These are phyloP conservation scores for Pyrenochaeta sp. DNA, from an alignment of 2,329 filamentous ascomycete genomes.

Conservation along the genomic window DNA sequence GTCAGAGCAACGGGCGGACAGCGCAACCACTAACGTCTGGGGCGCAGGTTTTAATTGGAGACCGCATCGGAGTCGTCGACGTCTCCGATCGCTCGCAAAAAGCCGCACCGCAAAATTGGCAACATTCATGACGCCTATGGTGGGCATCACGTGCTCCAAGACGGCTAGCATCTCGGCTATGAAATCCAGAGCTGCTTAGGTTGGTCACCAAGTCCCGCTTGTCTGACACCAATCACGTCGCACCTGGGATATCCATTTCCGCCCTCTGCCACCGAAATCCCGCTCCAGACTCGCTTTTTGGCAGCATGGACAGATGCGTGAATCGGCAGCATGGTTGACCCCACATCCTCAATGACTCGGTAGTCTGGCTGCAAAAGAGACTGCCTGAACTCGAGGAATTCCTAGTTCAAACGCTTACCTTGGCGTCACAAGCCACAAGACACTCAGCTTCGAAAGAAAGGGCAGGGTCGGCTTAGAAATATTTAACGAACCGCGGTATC, in stretches of 20 bases:
- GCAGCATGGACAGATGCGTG: slow-evolving; percentile 8
- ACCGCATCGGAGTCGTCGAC: slow-evolving; percentile 28
- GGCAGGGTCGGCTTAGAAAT: slow-evolving; percentile 18
- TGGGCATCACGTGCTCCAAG: slow-evolving; percentile 28
- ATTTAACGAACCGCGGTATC: slow-evolving; percentile 28
- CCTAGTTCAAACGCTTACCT: background rate
- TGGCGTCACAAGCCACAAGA: slow-evolving; percentile 8
- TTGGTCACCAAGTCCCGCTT: slow-evolving; percentile 19
- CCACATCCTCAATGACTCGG: slow-evolving; percentile 25
- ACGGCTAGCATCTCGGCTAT: slow-evolving; percentile 33
- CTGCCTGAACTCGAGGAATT: background rate
- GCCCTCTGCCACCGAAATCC: slow-evolving; percentile 24
- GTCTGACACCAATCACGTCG: slow-evolving; percentile 36
- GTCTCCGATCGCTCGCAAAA: slow-evolving; percentile 32
- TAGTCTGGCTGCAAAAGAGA: background rate
- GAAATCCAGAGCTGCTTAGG: slow-evolving; percentile 31
- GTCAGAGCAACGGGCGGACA: slow-evolving; percentile 14
- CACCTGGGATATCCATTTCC: slow-evolving; percentile 38
- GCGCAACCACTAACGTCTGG: slow-evolving; percentile 20
- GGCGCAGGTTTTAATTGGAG: slow-evolving; percentile 19
- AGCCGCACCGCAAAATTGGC: slow-evolving; percentile 21
- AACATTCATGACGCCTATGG: slow-evolving; percentile 15
- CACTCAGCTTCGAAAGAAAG: slow-evolving; percentile 5
- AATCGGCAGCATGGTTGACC: slow-evolving; percentile 15
- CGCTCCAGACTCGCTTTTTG: slow-evolving; percentile 18